These are phyloP conservation scores for Ophiocytium majus DNA, from an alignment of 352 stramenopile species.

Conservation along the genomic window DNA sequence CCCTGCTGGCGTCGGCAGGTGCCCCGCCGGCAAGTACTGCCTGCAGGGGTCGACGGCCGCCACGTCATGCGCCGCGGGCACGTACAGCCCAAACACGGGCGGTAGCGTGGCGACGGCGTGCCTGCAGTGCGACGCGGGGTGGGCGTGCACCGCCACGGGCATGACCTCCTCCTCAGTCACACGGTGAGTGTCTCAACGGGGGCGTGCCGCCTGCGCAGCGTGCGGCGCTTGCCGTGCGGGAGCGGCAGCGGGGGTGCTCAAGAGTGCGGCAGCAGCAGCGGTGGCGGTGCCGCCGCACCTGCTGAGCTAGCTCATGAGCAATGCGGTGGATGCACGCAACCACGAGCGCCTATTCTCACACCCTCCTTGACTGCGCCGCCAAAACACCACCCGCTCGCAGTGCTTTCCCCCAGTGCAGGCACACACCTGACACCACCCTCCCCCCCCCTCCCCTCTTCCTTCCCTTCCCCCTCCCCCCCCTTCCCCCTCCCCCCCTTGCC, in stretches of 20 bases:
- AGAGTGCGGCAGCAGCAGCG: background rate
- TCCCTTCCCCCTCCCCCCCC: background rate
- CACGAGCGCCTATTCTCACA: no score
- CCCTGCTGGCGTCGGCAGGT: no score
- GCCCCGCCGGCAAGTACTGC: conserved; percentile 77
- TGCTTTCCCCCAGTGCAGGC: background rate
- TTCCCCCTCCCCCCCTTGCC: no score
- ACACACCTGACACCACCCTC: background rate
- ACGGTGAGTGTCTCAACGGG: conserved; percentile 17
- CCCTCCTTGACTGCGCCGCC: no score
- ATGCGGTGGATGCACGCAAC: background rate
- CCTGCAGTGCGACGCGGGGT: conserved; percentile 59
- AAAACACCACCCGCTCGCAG: background rate
- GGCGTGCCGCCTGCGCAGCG: background rate
- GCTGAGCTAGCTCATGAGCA: background rate
- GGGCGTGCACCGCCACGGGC: conserved; percentile 64
- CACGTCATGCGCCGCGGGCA: conserved; percentile 69
- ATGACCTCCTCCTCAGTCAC: conserved; percentile 64
- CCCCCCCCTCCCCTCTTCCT: background rate
- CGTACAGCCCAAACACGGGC: conserved; percentile 35
- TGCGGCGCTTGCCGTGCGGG: background rate
- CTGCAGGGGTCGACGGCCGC: conserved; percentile 71
- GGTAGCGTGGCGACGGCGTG: conserved; percentile 60
- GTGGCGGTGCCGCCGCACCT: background rate
- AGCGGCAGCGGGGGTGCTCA: background rate